phyloP scores from a whole-genome alignment of 2,329 filamentous ascomycete species.

The Penicillium sp. region DNA sequence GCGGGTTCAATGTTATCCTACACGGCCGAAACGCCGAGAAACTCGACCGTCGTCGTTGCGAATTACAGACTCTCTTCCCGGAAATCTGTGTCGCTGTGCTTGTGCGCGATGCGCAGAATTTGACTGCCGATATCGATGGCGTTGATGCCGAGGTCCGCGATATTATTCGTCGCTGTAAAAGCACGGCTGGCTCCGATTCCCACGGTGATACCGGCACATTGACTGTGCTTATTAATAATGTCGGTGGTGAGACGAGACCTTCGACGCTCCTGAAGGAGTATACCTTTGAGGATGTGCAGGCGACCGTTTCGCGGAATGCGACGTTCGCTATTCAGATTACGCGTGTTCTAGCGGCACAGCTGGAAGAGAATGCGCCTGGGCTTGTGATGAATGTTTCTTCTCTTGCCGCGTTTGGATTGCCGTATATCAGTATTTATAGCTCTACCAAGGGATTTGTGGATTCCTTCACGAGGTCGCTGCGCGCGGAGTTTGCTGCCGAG shows the following conservation, averaged over 20 bases:
- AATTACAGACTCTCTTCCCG: slow-evolving; percentile 45
- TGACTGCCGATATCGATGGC: slow-evolving; percentile 21
- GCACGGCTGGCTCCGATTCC: not conserved
- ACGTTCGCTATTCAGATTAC: slow-evolving; percentile 53
- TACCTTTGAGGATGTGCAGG: slow-evolving; percentile 39
- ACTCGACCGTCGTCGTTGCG: slow-evolving; percentile 42
- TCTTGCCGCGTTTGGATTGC: slow-evolving; percentile 46
- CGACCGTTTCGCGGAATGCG: slow-evolving; percentile 49
- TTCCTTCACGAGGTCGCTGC: slow-evolving; percentile 41
- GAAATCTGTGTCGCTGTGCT: slow-evolving; percentile 33
- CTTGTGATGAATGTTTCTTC: slow-evolving; percentile 55
- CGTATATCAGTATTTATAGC: slow-evolving; percentile 49
- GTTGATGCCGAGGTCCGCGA: slow-evolving; percentile 24
- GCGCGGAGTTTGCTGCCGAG: slow-evolving; percentile 44
- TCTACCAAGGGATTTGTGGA: slow-evolving; percentile 49
- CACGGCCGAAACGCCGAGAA: slow-evolving; percentile 56
- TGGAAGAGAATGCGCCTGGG: slow-evolving; percentile 42
- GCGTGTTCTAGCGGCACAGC: slow-evolving; percentile 44
- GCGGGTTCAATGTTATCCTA: slow-evolving; percentile 57
- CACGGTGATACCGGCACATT: slow-evolving; percentile 26
- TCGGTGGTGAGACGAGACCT: slow-evolving; percentile 44
- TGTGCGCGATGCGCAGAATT: slow-evolving; percentile 46
- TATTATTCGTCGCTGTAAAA: slow-evolving; percentile 25
- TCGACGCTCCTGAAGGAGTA: slow-evolving; percentile 41
- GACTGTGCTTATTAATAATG: slow-evolving; percentile 58